Evolutionary conservation across 2,329 filamentous ascomycete genomes (phyloP).

Genomic region (Calonectria leucothoes): DNA sequence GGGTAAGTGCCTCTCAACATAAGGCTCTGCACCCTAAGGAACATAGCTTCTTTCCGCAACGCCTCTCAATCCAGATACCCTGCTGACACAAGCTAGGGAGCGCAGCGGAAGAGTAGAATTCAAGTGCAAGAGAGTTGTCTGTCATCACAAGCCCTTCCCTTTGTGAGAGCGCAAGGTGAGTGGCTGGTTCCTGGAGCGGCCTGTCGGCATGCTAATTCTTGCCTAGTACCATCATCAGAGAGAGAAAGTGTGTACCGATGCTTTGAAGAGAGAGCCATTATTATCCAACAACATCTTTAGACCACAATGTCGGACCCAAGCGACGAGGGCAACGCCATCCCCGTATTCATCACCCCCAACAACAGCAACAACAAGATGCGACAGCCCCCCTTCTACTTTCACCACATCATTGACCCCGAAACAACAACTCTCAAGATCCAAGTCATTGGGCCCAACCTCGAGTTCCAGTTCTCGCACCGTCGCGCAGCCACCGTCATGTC

Average conservation of each 20-base stretch:
- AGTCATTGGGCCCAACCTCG: slow-evolving; percentile 48
- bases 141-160: neutral
- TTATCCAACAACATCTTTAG: neutral
- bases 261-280: neutral
- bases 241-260: neutral
- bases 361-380: slow-evolving; percentile 28
- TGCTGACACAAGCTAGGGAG: neutral
- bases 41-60: neutral
- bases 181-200: neutral
- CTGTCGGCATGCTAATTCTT: neutral
- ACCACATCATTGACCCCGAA: slow-evolving; percentile 43
- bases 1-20: neutral
- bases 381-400: slow-evolving; percentile 43
- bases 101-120: neutral
- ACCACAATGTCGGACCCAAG: slow-evolving; percentile 18
- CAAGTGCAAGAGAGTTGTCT: neutral
- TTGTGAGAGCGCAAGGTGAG: neutral
- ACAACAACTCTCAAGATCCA: slow-evolving; percentile 41
- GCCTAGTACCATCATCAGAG: neutral
- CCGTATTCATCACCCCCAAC: slow-evolving; percentile 39
- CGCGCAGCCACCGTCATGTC: slow-evolving; percentile 25
- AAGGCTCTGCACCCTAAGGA: neutral
- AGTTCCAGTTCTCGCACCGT: slow-evolving; percentile 43
- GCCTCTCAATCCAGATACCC: neutral
- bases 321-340: slow-evolving; percentile 16